Base-by-base conservation (phyloP, 495 filamentous ascomycete species). In the Penicillium turbatum region DNA sequence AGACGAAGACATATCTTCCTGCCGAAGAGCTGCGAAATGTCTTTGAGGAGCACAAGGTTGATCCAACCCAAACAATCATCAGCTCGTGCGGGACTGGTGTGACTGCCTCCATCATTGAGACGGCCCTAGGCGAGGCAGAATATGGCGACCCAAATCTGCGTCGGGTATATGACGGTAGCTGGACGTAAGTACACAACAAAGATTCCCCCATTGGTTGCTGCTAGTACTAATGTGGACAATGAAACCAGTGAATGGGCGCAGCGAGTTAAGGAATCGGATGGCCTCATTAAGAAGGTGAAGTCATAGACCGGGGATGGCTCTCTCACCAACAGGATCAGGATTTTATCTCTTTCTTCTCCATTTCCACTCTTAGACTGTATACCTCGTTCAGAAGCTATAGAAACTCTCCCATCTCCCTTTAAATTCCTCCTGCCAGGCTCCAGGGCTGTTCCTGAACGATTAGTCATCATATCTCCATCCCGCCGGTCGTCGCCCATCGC, bases 1-100 rank as follows among this genome's bases (percentile, higher is more conserved):
- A 84, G 46, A 90, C 86, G 15, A 96, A 92, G 70, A 79, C 87
- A 0, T 83, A 95, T 50, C 79, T 89, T n/a, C 75, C 91, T 0
- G 72, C 78, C 3, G 79, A 85, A 11, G 78, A 93, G 67, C 69
- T 98, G 44, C 77, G 78, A 57, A 79, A 84, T 60, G 60, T 97
- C n/a, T 92, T 98, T 60, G 73, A 88, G 62, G 71, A 72, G 11
- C 88, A 85, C 55, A 86, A 90, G 9, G 67, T 97, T 1, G 87
- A 96, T 65, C 83, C 86, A 5, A 76, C 78, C n/a, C 91, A 85
- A 64, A 86, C 89, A 8, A 89, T 97, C 54, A 90, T 98, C 69
- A 88, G 79, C 48, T 90, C 79, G 57, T 98, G 93, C 59, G 93
- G 93, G 27, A 97, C 92, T 11, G 93, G 93, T 24, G 93, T 98